A percentile compares a stretch with the other conserved stretches of the same genome.
These are phyloP conservation scores for Backusella morwellensis DNA, from an alignment of 192 early-diverging fungal genomes.

Conservation along the genomic window DNA sequence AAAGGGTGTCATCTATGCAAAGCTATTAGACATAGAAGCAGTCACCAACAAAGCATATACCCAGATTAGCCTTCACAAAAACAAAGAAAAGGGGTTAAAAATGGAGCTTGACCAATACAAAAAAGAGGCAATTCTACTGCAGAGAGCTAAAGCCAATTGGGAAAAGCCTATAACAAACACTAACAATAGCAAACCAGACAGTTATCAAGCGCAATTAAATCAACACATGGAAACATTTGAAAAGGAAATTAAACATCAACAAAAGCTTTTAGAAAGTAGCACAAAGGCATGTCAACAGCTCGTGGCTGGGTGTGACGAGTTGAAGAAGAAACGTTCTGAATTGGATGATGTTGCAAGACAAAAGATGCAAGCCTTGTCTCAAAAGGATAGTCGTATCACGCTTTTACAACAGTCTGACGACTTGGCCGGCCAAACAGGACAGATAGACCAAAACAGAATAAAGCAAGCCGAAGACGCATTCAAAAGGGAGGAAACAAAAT, in stretches of 20 bases:
- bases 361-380: slow-evolving; percentile 37
- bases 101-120: slow-evolving; percentile 29
- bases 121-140: slow-evolving; percentile 11
- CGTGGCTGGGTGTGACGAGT: slow-evolving; percentile 7
- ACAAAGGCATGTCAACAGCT: slow-evolving; percentile 11
- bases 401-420: slow-evolving; percentile 23
- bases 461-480: neutral
- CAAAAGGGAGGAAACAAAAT: neutral
- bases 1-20: neutral
- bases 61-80: neutral
- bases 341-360: slow-evolving; percentile 34
- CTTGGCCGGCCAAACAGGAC: neutral
- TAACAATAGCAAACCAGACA: slow-evolving; percentile 16
- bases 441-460: neutral
- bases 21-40: slow-evolving; percentile 6
- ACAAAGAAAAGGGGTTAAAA: slow-evolving; percentile 23
- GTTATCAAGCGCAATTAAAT: slow-evolving; percentile 29
- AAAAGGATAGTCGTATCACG: slow-evolving; percentile 32
- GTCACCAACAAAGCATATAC: slow-evolving; percentile 27
- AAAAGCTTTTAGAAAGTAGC: slow-evolving; percentile 17
- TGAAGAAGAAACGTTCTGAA: slow-evolving; percentile 2
- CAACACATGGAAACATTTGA: slow-evolving; percentile 30
- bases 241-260: slow-evolving; percentile 33
- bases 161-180: slow-evolving; percentile 37
- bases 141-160: slow-evolving; percentile 33